A percentile compares a stretch with the other conserved stretches of the same genome.
These are phyloP conservation scores for Xylaria sp. DNA, from an alignment of 2,329 filamentous ascomycete species.

Conservation along the genomic window DNA sequence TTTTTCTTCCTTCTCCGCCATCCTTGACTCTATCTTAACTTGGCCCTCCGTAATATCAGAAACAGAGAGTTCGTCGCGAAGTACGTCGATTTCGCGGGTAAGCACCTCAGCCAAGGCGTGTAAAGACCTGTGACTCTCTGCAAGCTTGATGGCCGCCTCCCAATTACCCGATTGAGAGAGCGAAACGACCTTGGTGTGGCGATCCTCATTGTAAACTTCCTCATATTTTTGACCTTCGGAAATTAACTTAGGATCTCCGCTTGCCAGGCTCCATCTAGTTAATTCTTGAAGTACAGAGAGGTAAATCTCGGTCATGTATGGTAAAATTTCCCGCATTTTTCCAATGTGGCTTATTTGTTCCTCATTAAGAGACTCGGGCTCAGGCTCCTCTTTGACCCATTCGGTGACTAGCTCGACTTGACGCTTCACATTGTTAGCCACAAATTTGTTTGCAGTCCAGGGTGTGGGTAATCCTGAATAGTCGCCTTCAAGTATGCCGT, in stretches of 20 bases:
- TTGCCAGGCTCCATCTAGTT: conserved; percentile 61
- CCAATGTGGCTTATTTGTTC: conserved; percentile 54
- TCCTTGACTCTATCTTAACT: conserved; percentile 57
- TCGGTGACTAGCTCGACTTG: conserved; percentile 68
- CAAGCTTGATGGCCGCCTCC: conserved; percentile 68
- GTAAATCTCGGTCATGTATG: conserved; percentile 65
- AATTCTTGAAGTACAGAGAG: conserved; percentile 66
- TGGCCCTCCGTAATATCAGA: conserved; percentile 52
- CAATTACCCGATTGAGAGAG: conserved; percentile 67
- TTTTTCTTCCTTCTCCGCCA: conserved; percentile 60
- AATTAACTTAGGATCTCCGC: conserved; percentile 57
- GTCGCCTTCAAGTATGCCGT: conserved; percentile 71
- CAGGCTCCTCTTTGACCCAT: conserved; percentile 64
- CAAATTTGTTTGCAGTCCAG: conserved; percentile 81
- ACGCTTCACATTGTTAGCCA: conserved; percentile 71
- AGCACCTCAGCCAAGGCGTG: conserved; percentile 67
- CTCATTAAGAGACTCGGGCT: conserved; percentile 52
- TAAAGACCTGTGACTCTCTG: conserved; percentile 67
- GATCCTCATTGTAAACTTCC: conserved; percentile 62
- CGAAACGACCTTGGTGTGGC: conserved; percentile 63
- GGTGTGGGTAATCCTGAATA: conserved; percentile 80
- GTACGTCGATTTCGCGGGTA: conserved; percentile 62
- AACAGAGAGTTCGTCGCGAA: conserved; percentile 52
- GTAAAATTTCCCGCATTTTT: conserved; percentile 61
- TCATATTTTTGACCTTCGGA: conserved; percentile 59